Evolutionary conservation across 305 asterid species (phyloP), one percentile per base, ranked within the genome.

Genomic region (Ilex paraguariensis): DNA sequence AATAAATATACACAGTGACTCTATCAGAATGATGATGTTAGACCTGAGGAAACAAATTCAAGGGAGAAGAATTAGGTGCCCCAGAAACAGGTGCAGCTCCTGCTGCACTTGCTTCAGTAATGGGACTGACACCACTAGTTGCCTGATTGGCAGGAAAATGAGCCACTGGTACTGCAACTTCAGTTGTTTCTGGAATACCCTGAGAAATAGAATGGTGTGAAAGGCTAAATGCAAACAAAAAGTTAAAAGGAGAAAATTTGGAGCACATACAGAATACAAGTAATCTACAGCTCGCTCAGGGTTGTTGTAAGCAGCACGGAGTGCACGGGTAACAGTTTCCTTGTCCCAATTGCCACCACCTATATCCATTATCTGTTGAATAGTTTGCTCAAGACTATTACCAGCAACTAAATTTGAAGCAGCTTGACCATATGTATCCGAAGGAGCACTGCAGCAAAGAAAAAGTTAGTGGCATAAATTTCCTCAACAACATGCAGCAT

Each of bases 231-330:
- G 54, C 61, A 56, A 70, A 44, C 11, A 65, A 63, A 66, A 44
- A n/a, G 57, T 31, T 49, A 31, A 65, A 52, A 33, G 31, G 33
- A 15, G 64, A 62, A 64, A 21, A 66, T 62, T 42, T 62, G 57
- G 31, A 51, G 36, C 65, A 54, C 85, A 51, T 90, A 90, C 96
- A 36, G 96, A 82, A 80, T 87, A 90, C 62, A 90, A 70, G 78
- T 90, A 90, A 70, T 90, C 97, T 70, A 90, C 95, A n/a, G 96
- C 97, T 77, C 93, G 76, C 67, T 90, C 97, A 17, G 96, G 96
- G 77, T 91, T 91, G 79, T 91, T 88, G 73, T 82, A 91, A 57
- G 98, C 98, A 66, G 98, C 98, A 31, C 80, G 87, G 74, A 91
- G 95, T 31, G 98, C 98, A 49, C 86, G 90, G 10, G 74, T 67